These are phyloP conservation scores for Rhizophagus sp. DNA, from an alignment of 192 early-diverging fungal species.

Conservation along the genomic window DNA sequence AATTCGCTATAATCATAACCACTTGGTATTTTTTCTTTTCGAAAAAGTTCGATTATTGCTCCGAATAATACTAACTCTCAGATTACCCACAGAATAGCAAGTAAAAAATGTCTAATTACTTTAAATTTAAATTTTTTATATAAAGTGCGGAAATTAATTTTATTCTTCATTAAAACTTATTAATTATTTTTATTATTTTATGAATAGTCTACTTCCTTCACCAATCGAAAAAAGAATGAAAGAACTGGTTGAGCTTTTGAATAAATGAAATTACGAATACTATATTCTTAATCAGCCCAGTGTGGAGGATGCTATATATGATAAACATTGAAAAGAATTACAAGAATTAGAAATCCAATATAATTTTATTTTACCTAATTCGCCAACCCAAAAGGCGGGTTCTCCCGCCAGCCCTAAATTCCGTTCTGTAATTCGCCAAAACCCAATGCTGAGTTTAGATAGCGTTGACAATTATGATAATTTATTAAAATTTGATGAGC, in stretches of 20 bases:
- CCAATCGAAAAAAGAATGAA: background rate
- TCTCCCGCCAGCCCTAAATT: background rate
- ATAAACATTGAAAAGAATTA: background rate
- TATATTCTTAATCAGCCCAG: background rate
- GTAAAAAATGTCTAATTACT: too few relatives aligned
- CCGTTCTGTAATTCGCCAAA: background rate
- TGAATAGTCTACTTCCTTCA: too few relatives aligned
- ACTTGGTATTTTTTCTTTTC: too few relatives aligned
- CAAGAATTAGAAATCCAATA: background rate
- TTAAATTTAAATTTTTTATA: too few relatives aligned
- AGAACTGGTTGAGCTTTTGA: background rate
- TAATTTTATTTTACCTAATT: conserved; percentile 1
- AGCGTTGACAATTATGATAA: background rate
- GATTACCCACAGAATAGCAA: too few relatives aligned
- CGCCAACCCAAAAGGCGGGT: background rate
- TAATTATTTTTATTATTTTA: too few relatives aligned
- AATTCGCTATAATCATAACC: too few relatives aligned
- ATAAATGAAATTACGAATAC: background rate
- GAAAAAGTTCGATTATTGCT: too few relatives aligned
- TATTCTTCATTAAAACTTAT: too few relatives aligned
- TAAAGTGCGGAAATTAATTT: too few relatives aligned
- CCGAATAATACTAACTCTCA: too few relatives aligned
- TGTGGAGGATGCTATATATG: background rate
- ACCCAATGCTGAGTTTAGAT: background rate
- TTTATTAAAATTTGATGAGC: background rate